Conservation (phyloP, 1,284 basidiomycete genomes). For the Cryptococcus sp. region DNA sequence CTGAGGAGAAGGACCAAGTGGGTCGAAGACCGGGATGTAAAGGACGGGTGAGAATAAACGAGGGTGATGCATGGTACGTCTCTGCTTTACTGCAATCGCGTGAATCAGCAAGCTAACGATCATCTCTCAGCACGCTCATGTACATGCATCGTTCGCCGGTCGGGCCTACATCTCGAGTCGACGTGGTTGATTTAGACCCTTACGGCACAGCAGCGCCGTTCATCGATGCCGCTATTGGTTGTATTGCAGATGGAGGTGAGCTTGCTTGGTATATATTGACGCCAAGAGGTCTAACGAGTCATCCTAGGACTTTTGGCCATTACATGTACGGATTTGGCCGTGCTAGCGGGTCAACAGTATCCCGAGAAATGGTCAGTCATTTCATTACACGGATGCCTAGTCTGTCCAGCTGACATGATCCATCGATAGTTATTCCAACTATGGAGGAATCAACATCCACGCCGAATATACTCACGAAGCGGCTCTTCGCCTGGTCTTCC, state of each 20-base stretch:
- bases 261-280: neutral
- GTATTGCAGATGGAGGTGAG: constrained; percentile 79
- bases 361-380: constrained; percentile 85
- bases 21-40: constrained; percentile 46
- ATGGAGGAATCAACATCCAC: constrained; percentile 89
- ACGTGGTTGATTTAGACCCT: constrained; percentile 94
- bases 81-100: no score
- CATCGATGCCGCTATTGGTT: constrained; percentile 94
- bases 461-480: constrained; percentile 94
- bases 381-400: no score
- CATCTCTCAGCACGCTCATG: constrained; percentile 70
- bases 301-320: constrained; percentile 82
- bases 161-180: constrained; percentile 65
- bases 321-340: constrained; percentile 94
- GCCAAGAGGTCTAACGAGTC: neutral
- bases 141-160: constrained; percentile 76
- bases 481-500: constrained; percentile 83
- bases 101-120: neutral
- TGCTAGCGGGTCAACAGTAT: constrained; percentile 90
- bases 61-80: constrained; percentile 88
- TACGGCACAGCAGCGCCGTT: constrained; percentile 98
- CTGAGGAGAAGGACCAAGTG: constrained; percentile 24
- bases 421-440: constrained; percentile 78
- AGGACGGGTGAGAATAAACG: constrained; percentile 75
- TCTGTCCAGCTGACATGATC: constrained; percentile 4